Percentiles rank a stretch among this genome's conserved stretches.
phyloP scores from a whole-genome alignment of 768 basidiomycete species.

The Leccinum boreale region DNA sequence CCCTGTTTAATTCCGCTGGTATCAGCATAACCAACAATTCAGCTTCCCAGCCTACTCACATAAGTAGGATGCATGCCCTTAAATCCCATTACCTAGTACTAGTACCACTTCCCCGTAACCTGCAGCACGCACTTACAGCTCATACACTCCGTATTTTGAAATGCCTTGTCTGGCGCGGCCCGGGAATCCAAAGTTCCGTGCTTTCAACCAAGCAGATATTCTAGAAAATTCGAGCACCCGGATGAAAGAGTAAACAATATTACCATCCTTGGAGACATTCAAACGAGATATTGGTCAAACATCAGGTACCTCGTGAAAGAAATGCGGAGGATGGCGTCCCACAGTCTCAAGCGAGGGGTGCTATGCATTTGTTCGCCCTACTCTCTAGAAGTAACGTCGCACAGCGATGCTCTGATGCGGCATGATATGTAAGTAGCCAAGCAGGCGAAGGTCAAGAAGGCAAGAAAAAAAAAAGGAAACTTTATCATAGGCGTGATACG shows the following conservation, averaged over 20 bases:
- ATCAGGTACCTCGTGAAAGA: slow-evolving; percentile 6
- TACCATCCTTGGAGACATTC: neutral
- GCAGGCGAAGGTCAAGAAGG: slow-evolving; percentile 1
- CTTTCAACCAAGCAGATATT: neutral
- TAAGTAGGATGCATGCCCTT: neutral
- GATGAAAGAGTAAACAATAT: slow-evolving; percentile 4
- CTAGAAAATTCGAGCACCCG: neutral
- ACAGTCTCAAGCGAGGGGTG: slow-evolving; percentile 2
- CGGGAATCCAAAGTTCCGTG: neutral
- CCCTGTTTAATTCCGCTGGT: neutral
- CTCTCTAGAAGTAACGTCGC: slow-evolving; percentile 5
- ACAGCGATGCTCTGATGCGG: slow-evolving; percentile 5
- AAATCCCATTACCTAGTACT: neutral
- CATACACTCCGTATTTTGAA: neutral
- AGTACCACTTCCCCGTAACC: neutral
- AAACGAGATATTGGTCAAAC: slow-evolving; percentile 2
- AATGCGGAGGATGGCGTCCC: slow-evolving; percentile 3
- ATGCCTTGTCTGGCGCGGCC: neutral
- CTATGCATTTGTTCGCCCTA: slow-evolving; percentile 5
- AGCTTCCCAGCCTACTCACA: neutral
- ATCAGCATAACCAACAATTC: neutral
- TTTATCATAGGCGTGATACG: slow-evolving; percentile 4
- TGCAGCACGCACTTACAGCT: neutral
- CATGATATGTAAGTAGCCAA: slow-evolving; percentile 10
- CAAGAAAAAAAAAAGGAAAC: slow-evolving; percentile 6